Base-by-base conservation (phyloP, 345 rosid genomes). In the Geranium brycei region DNA sequence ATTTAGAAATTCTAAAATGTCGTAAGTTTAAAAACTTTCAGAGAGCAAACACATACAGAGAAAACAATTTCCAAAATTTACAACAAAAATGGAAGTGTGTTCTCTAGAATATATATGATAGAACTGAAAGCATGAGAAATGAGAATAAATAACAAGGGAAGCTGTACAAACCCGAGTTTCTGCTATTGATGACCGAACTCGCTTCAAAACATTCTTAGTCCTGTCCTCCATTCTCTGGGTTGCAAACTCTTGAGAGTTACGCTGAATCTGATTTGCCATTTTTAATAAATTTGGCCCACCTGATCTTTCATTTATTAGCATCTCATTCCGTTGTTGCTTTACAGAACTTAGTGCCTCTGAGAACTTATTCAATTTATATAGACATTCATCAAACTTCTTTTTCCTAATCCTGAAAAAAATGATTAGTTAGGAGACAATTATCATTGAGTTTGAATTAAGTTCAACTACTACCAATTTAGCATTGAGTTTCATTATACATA, bases 211-310 rank as follows among this genome's bases (percentile, higher is more conserved):
- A 76, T 65, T 80, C 81, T 80, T 82, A 59, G 79, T 68, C 73
- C 78, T 73, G 67, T 80, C 86, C 71, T 84, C 84, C 55, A 74
- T 65, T 71, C 82, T 80, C 67, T 72, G 83, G 66, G 76, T 68
- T 67, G 64, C 73, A 35, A 73, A 68, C 51, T 82, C 89, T 13
- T 78, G 51, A 70, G 83, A 41, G 61, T 64, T 82, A 58, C 75
- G 75, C 51, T 75, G 83, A 60, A 75, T 62, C 71, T 78, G 78
- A 64, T 62, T 62, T 18, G 74, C 83, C 74, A 67, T 62, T 70
- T 78, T 84, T 35, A 67, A 61, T 68, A 76, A 41, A 58, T 71
- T 76, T n/a, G 72, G 58, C 31, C 82, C 82, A 63, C 72, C 64
- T 28, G 78, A 67, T 62, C 79, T 82, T 63, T 73, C 87, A 71